These are phyloP conservation scores for Tylopilus sp. DNA, from an alignment of 768 basidiomycete species.

Conservation along the genomic window DNA sequence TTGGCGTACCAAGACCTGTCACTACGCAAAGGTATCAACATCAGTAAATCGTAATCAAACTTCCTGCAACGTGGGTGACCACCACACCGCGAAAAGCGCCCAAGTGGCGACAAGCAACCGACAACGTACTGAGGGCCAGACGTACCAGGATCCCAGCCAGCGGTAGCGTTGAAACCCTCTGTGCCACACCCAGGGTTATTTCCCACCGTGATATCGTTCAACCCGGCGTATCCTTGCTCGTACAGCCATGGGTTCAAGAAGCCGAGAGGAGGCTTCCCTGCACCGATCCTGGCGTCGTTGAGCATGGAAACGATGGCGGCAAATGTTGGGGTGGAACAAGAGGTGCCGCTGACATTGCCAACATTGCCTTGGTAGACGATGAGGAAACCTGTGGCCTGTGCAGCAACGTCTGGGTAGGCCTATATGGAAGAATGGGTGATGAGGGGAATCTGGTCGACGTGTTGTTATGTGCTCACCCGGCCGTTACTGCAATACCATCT, in stretches of 20 bases:
- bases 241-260: slow-evolving; percentile 69
- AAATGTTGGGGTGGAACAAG: slow-evolving; percentile 62
- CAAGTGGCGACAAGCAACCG: no score
- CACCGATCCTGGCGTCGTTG: slow-evolving; percentile 56
- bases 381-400: slow-evolving; percentile 49
- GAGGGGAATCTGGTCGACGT: no score
- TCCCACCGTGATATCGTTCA: slow-evolving; percentile 61
- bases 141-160: slow-evolving; percentile 60
- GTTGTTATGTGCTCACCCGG: slow-evolving; percentile 40
- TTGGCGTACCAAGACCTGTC: slow-evolving; percentile 54
- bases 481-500: slow-evolving; percentile 37
- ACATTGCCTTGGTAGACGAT: slow-evolving; percentile 42
- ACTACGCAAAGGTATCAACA: slow-evolving; percentile 29
- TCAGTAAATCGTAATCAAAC: neutral
- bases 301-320: slow-evolving; percentile 61
- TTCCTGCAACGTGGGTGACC: no score
- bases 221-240: slow-evolving; percentile 22
- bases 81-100: no score
- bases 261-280: slow-evolving; percentile 46
- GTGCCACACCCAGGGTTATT: slow-evolving; percentile 62
- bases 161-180: slow-evolving; percentile 56
- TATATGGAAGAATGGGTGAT: neutral
- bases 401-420: slow-evolving; percentile 67
- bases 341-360: slow-evolving; percentile 56
- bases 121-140: neutral